Evolutionary conservation across 306 rosid genomes (phyloP), one percentile per base, ranked within the genome.

Genomic region (Ammopiptanthus mongolicus): DNA sequence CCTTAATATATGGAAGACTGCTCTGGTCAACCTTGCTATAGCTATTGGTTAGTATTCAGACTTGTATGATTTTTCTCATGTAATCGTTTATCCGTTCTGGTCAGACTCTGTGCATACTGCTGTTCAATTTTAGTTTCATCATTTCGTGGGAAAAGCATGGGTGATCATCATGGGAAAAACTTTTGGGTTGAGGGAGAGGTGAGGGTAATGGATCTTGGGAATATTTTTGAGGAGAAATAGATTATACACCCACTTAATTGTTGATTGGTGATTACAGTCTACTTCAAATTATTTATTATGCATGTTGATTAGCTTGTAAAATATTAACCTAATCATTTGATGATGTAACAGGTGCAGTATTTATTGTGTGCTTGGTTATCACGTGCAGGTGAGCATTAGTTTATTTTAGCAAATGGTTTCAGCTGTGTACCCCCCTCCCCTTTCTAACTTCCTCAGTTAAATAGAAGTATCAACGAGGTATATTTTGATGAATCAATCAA

Each of bases 1-100:
- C 88, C 97, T 95, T 81, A 87, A 88, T 78, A 95, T 95, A 74
- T 95, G 99, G 99, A 95, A 84, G 86, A 92, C 96, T 52, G 97
- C 99, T 44, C 72, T 90, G 79, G 84, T 95, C 89, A 92, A 87
- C 80, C 97, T 95, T 83, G 91, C 97, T 42, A 95, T 95, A 74
- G 99, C 99, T 53, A 90, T 95, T 51, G 99, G 97, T 95, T 65
- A 87, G 97, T 91, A 61, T 65, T 74, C 53, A 69, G 71, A 65
- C 55, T 33, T 74, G 52, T 4, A 14, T 34, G 25, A 29, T 31
- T 48, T 74, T 59, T 74, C 41, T 75, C 19, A 21, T 23, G 42
- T 48, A 19, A 58, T 60, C 52, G 23, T 80, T 34, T 39, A 68
- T 53, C 42, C 7, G 55, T 4, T 69, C 36, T 66, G 36, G 31